phyloP scores from a whole-genome alignment of 2,329 filamentous ascomycete genomes.

The Cladosporium cucumerinum region DNA sequence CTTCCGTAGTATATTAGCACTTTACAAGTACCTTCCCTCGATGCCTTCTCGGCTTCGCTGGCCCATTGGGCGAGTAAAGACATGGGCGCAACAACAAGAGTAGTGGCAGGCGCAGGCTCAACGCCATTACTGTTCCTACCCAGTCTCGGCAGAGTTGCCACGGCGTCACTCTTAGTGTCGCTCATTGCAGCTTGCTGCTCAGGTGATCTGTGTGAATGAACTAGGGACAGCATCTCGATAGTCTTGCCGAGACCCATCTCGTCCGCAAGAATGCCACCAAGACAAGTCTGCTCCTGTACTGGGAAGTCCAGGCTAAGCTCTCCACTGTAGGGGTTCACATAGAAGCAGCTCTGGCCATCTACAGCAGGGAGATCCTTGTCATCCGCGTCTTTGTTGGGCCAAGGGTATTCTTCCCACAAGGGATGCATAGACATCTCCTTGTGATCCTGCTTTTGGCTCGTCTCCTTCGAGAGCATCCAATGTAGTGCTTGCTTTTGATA shows the following conservation, averaged over 20 bases:
- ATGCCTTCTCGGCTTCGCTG: slow-evolving; percentile 89
- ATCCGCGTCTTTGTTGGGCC: slow-evolving; percentile 84
- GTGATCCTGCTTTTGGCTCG: slow-evolving; percentile 63
- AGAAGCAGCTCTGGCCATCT: slow-evolving; percentile 70
- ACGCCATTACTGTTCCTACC: slow-evolving; percentile 56
- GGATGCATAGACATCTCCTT: slow-evolving; percentile 88
- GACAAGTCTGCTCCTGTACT: slow-evolving; percentile 86
- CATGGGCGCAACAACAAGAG: slow-evolving; percentile 93
- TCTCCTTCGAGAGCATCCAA: slow-evolving; percentile 97
- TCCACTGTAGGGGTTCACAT: slow-evolving; percentile 95
- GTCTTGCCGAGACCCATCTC: slow-evolving; percentile 99
- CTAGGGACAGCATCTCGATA: slow-evolving; percentile 93
- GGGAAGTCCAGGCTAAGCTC: slow-evolving; percentile 91
- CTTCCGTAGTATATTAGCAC: slow-evolving; percentile 87
- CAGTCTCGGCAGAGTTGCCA: slow-evolving; percentile 62
- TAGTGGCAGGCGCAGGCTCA: slow-evolving; percentile 77
- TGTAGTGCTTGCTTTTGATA: slow-evolving; percentile 94
- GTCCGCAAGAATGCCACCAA: slow-evolving; percentile 89
- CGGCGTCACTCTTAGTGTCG: slow-evolving; percentile 37
- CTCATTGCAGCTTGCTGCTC: slow-evolving; percentile 32
- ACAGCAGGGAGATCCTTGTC: slow-evolving; percentile 69
- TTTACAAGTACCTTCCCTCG: slow-evolving; percentile 75
- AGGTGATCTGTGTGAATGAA: slow-evolving; percentile 73
- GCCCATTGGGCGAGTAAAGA: slow-evolving; percentile 96
- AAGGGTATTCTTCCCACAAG: slow-evolving; percentile 91